phyloP scores from a whole-genome alignment of 805 yeast genomes.

The Starmerella vaccinii region DNA sequence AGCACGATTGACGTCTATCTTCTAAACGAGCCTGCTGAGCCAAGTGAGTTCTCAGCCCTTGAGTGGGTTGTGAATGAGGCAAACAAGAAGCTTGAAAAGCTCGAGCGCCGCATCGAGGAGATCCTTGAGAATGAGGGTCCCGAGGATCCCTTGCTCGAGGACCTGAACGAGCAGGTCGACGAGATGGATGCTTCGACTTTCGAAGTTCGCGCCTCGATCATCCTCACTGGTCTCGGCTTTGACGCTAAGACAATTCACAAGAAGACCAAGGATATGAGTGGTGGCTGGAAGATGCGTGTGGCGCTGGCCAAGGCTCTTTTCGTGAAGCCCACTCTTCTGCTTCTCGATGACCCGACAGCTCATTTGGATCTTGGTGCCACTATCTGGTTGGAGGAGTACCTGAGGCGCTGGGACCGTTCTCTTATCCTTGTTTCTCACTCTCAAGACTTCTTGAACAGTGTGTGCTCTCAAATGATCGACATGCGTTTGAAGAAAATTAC shows the following conservation, averaged over 20 bases:
- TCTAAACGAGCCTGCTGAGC: constrained; percentile 95
- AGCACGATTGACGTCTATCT: constrained; percentile 82
- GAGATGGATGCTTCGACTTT: constrained; percentile 92
- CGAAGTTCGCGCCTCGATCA: constrained; percentile 92
- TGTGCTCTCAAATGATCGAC: constrained; percentile 95
- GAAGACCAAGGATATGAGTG: constrained; percentile 97
- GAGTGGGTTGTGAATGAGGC: constrained; percentile 97
- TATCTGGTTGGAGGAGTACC: constrained; percentile 98
- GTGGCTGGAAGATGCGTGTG: constrained; percentile 99
- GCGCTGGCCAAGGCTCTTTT: constrained; percentile 95
- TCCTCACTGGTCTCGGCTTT: constrained; percentile 95
- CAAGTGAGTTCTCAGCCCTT: constrained; percentile 82
- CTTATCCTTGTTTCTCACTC: constrained; percentile 94
- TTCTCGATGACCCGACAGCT: constrained; percentile 98
- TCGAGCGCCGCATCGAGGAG: constrained; percentile 86
- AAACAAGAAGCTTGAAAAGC: constrained; percentile 76
- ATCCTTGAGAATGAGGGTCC: constrained; percentile 87
- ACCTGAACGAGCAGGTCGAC: constrained; percentile 89
- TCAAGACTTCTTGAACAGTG: constrained; percentile 98
- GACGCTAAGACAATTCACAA: constrained; percentile 74
- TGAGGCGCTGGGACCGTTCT: constrained; percentile 87
- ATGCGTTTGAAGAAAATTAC: constrained; percentile 74
- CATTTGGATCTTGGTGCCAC: constrained; percentile 98
- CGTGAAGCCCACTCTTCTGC: constrained; percentile 89
- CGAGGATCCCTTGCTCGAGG: constrained; percentile 75